Percentiles rank a stretch among this genome's conserved stretches.
Evolutionary conservation across 202 grass and related monocot species (phyloP).

Genomic region (Elaeis oleifera): DNA sequence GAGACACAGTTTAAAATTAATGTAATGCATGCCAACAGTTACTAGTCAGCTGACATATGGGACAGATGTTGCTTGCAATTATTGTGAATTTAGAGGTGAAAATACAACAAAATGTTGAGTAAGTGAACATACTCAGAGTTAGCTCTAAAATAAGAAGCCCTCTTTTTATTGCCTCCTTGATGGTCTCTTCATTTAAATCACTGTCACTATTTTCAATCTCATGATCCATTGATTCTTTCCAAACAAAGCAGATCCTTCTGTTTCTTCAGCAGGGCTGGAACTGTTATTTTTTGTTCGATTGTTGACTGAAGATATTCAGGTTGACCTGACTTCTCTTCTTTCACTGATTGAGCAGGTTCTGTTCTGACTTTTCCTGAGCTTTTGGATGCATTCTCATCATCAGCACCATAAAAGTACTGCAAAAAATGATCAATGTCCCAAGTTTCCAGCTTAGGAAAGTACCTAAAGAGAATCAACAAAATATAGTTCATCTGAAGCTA

Average conservation of each 20-base stretch:
- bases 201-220: conserved; percentile 24
- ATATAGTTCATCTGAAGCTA: no score
- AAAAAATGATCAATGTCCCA: not conserved
- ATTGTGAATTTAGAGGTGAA: no score
- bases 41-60: no score
- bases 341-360: conserved; percentile 34
- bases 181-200: conserved; percentile 53
- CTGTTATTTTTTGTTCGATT: conserved; percentile 22
- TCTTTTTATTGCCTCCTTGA: conserved; percentile 68
- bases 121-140: conserved; percentile 67
- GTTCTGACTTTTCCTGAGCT: conserved; percentile 29
- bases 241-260: conserved; percentile 26
- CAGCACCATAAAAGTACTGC: conserved; percentile 60
- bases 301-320: conserved; percentile 33
- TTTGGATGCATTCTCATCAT: conserved; percentile 41
- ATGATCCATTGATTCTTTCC: conserved; percentile 6
- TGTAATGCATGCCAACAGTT: no score
- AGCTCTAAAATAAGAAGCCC: conserved; percentile 57
- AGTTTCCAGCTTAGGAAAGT: conserved; percentile 16
- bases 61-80: no score
- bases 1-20: no score
- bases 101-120: not conserved
- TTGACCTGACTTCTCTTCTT: conserved; percentile 24
- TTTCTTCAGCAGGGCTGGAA: conserved; percentile 30
- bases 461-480: no score